A percentile compares a stretch with the other conserved stretches of the same genome.
These are phyloP conservation scores for Penicillium janthinellum DNA, from an alignment of 2,329 filamentous ascomycete species.

Conservation along the genomic window DNA sequence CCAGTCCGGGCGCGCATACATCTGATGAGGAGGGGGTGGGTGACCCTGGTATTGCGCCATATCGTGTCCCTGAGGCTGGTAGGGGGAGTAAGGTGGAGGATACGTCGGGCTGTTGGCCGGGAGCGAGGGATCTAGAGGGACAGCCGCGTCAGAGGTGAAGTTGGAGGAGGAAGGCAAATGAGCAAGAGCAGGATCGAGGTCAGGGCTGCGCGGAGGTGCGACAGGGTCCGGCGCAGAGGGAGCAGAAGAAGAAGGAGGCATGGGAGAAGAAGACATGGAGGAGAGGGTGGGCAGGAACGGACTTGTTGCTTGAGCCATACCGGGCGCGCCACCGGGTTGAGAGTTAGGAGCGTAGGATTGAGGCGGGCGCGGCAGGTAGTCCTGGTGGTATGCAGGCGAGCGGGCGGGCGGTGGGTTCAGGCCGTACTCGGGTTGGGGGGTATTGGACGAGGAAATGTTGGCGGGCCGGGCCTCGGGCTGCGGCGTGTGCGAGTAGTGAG, in stretches of 20 bases:
- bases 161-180: constrained; percentile 42
- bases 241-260: not conserved
- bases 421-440: constrained; percentile 86
- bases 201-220: constrained; percentile 1
- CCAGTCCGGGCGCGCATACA: constrained; percentile 52
- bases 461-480: constrained; percentile 76
- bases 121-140: constrained; percentile 99
- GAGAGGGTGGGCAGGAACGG: constrained; percentile 64
- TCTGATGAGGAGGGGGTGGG: constrained; percentile 49
- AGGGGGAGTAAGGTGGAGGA: constrained; percentile 82
- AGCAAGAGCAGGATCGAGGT: constrained; percentile 1
- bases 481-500: constrained; percentile 69
- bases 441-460: constrained; percentile 75
- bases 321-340: constrained; percentile 73
- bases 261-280: constrained; percentile 47
- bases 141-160: constrained; percentile 91
- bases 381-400: constrained; percentile 81
- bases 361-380: constrained; percentile 76
- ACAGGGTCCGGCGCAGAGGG: not conserved
- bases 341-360: constrained; percentile 73
- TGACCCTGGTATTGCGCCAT: constrained; percentile 71
- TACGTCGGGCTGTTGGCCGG: constrained; percentile 91
- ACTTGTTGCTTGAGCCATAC: constrained; percentile 99
- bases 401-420: constrained; percentile 70
- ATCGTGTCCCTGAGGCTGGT: constrained; percentile 78